Conservation (phyloP, 2,329 filamentous ascomycete species). For the Curvularia sp. region DNA sequence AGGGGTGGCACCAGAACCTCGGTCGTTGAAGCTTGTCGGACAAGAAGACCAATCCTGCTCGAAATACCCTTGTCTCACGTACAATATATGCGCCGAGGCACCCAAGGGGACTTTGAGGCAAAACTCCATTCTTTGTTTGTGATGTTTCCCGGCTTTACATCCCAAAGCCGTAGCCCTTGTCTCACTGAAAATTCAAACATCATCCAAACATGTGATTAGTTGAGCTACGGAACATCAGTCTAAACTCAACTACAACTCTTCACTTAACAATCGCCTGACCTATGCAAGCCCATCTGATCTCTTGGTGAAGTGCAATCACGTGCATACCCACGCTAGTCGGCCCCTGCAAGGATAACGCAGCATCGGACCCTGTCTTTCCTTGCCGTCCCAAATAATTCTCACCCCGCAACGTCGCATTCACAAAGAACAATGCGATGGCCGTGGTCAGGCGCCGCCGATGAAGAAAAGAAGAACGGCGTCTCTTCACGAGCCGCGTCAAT, state of each 20-base stretch:
- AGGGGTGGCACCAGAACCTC: not conserved
- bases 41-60: not conserved
- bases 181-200: not conserved
- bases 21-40: not conserved
- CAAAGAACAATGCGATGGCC: constrained; percentile 52
- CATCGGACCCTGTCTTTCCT: constrained; percentile 8
- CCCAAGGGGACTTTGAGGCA: not conserved
- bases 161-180: not conserved
- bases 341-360: constrained; percentile 1
- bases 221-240: not conserved
- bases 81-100: too few species aligned
- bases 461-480: constrained; percentile 40
- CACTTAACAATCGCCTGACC: not conserved
- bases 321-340: constrained; percentile 1
- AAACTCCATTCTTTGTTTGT: not conserved
- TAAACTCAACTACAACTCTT: not conserved
- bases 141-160: not conserved
- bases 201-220: not conserved
- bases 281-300: not conserved
- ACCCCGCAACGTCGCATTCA: constrained; percentile 29
- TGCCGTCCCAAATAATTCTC: constrained; percentile 4
- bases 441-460: constrained; percentile 47
- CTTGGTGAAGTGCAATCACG: not conserved
- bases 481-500: constrained; percentile 33
- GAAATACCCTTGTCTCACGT: not conserved